Conservation (phyloP, 345 rosid genomes). For the Psidium friedrichsthalianum region DNA sequence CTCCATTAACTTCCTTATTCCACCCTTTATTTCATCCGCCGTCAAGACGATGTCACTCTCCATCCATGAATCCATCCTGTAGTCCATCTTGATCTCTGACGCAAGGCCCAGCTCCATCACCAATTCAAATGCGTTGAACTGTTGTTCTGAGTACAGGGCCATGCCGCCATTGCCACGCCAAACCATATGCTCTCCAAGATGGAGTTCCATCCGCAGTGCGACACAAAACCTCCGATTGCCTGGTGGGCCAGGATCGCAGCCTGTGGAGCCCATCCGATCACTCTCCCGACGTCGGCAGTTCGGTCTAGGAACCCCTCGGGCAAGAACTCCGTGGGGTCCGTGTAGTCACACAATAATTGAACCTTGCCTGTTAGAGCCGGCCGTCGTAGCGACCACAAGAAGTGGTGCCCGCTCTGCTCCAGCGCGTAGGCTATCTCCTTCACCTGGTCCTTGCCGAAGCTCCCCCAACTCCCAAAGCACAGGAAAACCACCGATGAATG, state of each 20-base stretch:
- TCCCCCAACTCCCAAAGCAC: too few relatives aligned
- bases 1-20: constrained; percentile 29
- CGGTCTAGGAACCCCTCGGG: constrained; percentile 32
- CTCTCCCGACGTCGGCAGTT: not conserved
- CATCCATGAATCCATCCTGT: not conserved
- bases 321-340: constrained; percentile 10
- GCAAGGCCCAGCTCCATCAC: not conserved
- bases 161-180: too few relatives aligned
- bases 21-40: constrained; percentile 21
- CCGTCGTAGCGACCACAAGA: constrained; percentile 44
- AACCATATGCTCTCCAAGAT: not conserved
- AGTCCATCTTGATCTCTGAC: not conserved
- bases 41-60: not conserved
- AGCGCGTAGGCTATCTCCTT: constrained; percentile 29
- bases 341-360: constrained; percentile 4
- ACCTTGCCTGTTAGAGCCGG: not conserved
- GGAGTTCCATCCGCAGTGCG: constrained; percentile 69
- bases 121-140: too few relatives aligned
- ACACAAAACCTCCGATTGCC: constrained; percentile 39
- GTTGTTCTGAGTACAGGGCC: too few relatives aligned
- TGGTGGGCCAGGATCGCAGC: constrained; percentile 19
- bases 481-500: too few relatives aligned
- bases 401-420: constrained; percentile 25
- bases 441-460: too few relatives aligned
- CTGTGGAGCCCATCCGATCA: constrained; percentile 38